Evolutionary conservation across 2,329 filamentous ascomycete genomes (phyloP).

Genomic region (Phialocephala subalpina): DNA sequence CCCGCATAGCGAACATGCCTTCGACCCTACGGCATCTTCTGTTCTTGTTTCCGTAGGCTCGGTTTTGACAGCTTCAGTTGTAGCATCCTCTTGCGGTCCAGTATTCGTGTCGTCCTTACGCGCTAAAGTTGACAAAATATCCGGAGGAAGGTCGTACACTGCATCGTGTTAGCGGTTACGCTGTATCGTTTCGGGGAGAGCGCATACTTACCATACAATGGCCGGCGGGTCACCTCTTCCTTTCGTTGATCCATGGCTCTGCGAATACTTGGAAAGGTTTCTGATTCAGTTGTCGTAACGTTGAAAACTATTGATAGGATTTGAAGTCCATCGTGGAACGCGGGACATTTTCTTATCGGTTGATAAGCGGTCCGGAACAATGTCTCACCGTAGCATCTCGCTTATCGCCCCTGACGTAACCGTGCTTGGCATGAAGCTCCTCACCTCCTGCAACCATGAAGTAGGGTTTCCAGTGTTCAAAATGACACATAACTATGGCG

Average conservation of each 20-base stretch:
- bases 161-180: constrained; percentile 25
- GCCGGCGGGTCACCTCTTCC: constrained; percentile 48
- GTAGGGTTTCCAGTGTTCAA: constrained; percentile 8
- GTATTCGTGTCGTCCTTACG: constrained; percentile 41
- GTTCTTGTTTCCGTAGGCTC: constrained; percentile 46
- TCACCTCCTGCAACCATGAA: neutral
- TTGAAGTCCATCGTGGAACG: constrained; percentile 4
- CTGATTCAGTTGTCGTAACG: neutral
- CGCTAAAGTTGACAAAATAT: constrained; percentile 46
- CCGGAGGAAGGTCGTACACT: constrained; percentile 46
- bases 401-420: constrained; percentile 3
- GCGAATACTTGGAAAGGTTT: neutral
- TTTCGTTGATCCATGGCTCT: constrained; percentile 43
- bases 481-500: constrained; percentile 8
- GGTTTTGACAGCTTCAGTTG: constrained; percentile 35
- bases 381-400: constrained; percentile 2
- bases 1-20: constrained; percentile 82
- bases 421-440: constrained; percentile 10
- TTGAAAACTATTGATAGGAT: neutral
- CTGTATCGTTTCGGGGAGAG: neutral
- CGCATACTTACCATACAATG: constrained; percentile 47
- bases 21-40: constrained; percentile 64
- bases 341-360: constrained; percentile 18
- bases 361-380: constrained; percentile 23
- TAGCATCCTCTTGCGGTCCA: constrained; percentile 37